Evolutionary conservation across 805 yeast genomes (phyloP).

Genomic region (Yarrowia keelungensis): DNA sequence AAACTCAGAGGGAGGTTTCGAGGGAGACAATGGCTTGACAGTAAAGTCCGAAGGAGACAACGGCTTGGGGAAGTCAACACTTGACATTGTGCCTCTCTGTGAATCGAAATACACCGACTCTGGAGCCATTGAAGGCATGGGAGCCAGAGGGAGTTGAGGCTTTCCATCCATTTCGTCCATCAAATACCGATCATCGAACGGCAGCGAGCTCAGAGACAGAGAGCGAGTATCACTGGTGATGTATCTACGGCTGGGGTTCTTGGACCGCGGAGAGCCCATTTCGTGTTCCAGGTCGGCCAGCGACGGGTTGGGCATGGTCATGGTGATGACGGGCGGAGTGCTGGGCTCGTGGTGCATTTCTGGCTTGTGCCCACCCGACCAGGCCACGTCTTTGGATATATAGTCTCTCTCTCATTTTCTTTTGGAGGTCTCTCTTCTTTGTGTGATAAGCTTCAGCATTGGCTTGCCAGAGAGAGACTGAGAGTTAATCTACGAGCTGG

Average conservation of each 20-base stretch:
- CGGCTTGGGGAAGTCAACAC: not conserved
- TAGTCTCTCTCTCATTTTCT: constrained; percentile 12
- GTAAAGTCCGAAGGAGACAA: not conserved
- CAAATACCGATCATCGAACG: constrained; percentile 12
- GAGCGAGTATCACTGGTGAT: constrained; percentile 20
- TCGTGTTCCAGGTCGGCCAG: constrained; percentile 15
- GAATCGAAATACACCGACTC: not conserved
- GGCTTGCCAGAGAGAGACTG: not conserved
- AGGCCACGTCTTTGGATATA: constrained; percentile 10
- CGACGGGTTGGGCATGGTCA: constrained; percentile 14
- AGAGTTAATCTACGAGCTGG: constrained; percentile 1
- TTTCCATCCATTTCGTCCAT: not conserved
- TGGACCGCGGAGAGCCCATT: not conserved
- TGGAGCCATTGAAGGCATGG: constrained; percentile 8
- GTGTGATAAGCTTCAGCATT: not conserved
- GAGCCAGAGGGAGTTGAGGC: constrained; percentile 2
- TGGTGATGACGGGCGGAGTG: constrained; percentile 13
- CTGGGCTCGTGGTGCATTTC: constrained; percentile 1
- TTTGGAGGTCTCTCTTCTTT: constrained; percentile 11
- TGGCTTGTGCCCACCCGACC: not conserved
- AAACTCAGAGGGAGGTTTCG: too few species aligned
- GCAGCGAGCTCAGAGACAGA: constrained; percentile 5
- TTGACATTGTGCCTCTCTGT: too few species aligned
- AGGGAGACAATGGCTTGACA: too few species aligned
- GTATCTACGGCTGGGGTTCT: constrained; percentile 22